Percentiles rank a stretch among this genome's conserved stretches.
Evolutionary conservation across 2,329 filamentous ascomycete species (phyloP).

Genomic region (Diplodia seriata): DNA sequence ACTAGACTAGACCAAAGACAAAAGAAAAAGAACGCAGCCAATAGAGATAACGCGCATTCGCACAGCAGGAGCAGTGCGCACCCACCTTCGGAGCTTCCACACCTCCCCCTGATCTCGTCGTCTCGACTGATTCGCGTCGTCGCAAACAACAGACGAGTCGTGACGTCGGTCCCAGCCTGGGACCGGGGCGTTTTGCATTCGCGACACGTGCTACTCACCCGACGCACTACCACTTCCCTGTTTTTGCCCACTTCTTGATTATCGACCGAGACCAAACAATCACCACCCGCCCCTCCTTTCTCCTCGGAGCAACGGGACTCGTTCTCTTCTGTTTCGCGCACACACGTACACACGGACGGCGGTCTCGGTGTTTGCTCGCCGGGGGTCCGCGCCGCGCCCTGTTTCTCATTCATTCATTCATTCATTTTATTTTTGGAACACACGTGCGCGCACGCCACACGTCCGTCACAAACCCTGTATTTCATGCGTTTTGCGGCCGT

Average conservation of each 20-base stretch:
- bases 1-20: constrained; percentile 18
- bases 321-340: no score
- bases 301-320: no score
- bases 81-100: not conserved
- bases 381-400: no score
- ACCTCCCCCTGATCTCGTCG: not conserved
- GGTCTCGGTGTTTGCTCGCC: no score
- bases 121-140: not conserved
- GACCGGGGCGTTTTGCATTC: not conserved
- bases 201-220: not conserved
- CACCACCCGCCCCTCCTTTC: no score
- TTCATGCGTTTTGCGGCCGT: no score
- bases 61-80: not conserved
- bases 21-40: not conserved
- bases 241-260: not conserved
- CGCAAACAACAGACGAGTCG: not conserved
- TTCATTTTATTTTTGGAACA: no score
- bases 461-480: no score
- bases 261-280: no score
- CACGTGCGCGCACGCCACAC: no score
- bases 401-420: no score
- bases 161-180: not conserved
- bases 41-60: not conserved
- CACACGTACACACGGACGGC: no score
- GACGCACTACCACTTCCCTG: not conserved